Evolutionary conservation across 768 basidiomycete species (phyloP), one percentile per base, ranked within the genome.

Genomic region (Strobilomyces dryophilus): DNA sequence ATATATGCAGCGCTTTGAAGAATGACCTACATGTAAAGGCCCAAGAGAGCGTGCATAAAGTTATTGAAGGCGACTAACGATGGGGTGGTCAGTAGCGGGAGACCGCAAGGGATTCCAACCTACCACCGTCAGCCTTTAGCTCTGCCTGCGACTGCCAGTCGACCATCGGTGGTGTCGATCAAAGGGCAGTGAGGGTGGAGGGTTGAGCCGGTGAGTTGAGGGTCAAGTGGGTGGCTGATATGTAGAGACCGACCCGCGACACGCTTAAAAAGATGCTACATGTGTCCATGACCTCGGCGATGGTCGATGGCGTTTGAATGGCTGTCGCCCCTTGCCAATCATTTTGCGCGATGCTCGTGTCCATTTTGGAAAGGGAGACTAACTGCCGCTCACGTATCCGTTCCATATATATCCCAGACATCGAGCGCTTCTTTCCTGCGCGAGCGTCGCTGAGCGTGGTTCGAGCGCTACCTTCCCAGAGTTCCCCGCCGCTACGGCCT

Each of bases 41-140:
- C 84, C 11, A 84, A 70, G 50, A 84, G 66, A 42, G 69, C 73
- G 54, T 86, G 83, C 74, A 83, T 81, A 51, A 85, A 77, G 52
- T 78, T 81, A 60, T 71, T 73, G 64, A 75, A 74, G 42, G 68
- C 66, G 32, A 24, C 67, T 68, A 42, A 15, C 3, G 20, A 43
- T 10, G 26, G 48, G 17, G 50, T 34, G 37, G 31, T 69, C 15
- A 64, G 44, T 29, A 40, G 15, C 51, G n/a, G 18, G 11, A 51
- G 11, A 5, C 8, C 18, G 24, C 8, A 24, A 11, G 47, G 40
- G 37, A 29, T 26, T 48, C 26, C 49, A 45, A 56, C 60, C 8
- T 61, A 83, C 83, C 66, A 37, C 64, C 73, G 67, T 85, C 79
- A 47, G 71, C 73, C 46, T 57, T 57, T 35, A 84, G 61, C 66